These are phyloP conservation scores for Pestalotiopsis sp. DNA, from an alignment of 2,329 filamentous ascomycete genomes.

Conservation along the genomic window DNA sequence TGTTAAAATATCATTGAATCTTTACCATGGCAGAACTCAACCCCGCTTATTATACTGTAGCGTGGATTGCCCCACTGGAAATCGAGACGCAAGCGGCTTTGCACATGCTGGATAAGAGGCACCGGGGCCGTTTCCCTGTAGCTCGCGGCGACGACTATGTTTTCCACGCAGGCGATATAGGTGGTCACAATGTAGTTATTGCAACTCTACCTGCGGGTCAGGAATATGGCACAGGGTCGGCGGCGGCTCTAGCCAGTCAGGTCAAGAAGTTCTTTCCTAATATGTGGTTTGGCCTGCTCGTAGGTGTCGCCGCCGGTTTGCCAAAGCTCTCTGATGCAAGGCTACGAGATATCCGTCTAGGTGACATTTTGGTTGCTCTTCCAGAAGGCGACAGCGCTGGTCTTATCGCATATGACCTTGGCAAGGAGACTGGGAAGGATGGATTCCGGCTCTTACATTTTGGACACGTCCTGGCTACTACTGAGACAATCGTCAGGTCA, in stretches of 20 bases:
- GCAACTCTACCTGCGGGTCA: constrained; percentile 34
- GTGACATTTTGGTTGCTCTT: constrained; percentile 35
- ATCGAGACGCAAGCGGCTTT: constrained; percentile 36
- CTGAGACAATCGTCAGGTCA: constrained; percentile 31
- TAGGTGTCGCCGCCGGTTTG: constrained; percentile 36
- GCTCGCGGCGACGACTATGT: constrained; percentile 34
- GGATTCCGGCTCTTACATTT: constrained; percentile 26
- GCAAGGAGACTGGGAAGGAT: constrained; percentile 29
- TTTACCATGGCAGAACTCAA: constrained; percentile 8
- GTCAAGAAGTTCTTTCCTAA: constrained; percentile 34
- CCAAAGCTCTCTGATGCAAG: constrained; percentile 25
- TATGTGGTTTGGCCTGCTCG: constrained; percentile 36
- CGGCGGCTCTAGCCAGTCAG: constrained; percentile 33
- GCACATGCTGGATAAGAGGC: constrained; percentile 29
- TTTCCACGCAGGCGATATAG: constrained; percentile 34
- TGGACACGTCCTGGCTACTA: constrained; percentile 27
- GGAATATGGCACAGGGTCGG: constrained; percentile 34
- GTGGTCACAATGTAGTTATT: constrained; percentile 36
- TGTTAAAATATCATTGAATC: neutral
- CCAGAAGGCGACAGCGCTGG: constrained; percentile 23
- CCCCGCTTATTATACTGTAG: constrained; percentile 30
- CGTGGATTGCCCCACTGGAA: constrained; percentile 37
- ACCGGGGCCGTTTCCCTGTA: constrained; percentile 30
- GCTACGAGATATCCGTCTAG: constrained; percentile 35
- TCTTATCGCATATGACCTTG: constrained; percentile 33